Evolutionary conservation across 1,284 basidiomycete species (phyloP).

Genomic region (Blastosporella zonata): DNA sequence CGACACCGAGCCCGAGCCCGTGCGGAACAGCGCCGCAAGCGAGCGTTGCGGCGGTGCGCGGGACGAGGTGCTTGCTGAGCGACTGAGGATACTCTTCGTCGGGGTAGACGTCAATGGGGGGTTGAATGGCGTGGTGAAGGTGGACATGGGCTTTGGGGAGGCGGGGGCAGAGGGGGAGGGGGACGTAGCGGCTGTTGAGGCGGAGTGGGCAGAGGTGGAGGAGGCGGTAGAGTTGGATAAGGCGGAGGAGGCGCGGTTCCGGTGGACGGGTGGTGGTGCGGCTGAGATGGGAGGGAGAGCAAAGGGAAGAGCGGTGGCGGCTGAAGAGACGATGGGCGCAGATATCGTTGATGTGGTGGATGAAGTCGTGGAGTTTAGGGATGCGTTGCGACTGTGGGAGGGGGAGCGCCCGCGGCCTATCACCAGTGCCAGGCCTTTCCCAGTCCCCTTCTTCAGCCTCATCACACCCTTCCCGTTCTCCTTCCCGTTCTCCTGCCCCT

Average conservation of each 20-base stretch:
- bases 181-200: slow-evolving; percentile 12
- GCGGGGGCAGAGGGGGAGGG: slow-evolving; percentile 28
- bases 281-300: not conserved
- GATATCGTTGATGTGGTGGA: slow-evolving; percentile 26
- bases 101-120: not conserved
- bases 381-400: slow-evolving; percentile 14
- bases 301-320: slow-evolving; percentile 14
- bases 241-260: slow-evolving; percentile 18
- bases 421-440: slow-evolving; percentile 9
- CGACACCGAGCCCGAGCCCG: slow-evolving; percentile 10
- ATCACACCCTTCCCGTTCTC: not conserved
- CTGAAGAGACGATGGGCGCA: not conserved
- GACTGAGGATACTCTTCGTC: slow-evolving; percentile 40
- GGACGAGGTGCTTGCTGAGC: slow-evolving; percentile 24
- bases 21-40: slow-evolving; percentile 13
- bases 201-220: slow-evolving; percentile 6
- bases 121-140: not conserved
- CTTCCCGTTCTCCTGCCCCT: not conserved
- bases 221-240: slow-evolving; percentile 14
- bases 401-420: slow-evolving; percentile 20
- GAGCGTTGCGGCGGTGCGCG: slow-evolving; percentile 5
- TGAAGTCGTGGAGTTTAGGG: not conserved
- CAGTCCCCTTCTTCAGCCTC: not conserved
- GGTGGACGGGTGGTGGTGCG: not conserved
- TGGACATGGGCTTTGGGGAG: slow-evolving; percentile 17